phyloP scores from a whole-genome alignment of 2,329 filamentous ascomycete genomes.

The Fusarium sp. region DNA sequence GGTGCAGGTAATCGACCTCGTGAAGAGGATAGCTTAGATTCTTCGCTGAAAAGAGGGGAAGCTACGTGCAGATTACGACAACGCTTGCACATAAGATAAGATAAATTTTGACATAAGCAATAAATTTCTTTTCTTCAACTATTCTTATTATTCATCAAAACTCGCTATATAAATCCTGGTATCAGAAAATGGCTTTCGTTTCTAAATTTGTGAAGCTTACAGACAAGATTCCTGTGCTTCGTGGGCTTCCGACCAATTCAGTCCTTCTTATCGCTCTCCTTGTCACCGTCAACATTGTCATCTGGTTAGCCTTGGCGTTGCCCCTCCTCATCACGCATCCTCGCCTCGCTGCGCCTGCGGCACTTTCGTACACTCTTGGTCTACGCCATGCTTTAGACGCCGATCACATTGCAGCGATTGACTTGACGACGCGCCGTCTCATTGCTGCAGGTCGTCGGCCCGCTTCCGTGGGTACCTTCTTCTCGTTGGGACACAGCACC shows the following conservation, averaged over 20 bases:
- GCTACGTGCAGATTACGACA: too few relatives aligned
- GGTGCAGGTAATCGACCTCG: too few relatives aligned
- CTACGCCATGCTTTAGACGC: constrained; percentile 96
- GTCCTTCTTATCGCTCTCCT: not conserved
- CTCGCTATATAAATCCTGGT: not conserved
- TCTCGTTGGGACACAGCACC: constrained; percentile 92
- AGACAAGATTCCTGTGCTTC: not conserved
- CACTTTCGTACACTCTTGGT: constrained; percentile 88
- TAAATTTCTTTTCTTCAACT: too few relatives aligned
- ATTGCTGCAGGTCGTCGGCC: constrained; percentile 87
- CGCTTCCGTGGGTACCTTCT: constrained; percentile 93
- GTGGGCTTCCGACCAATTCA: not conserved
- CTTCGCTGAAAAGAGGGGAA: too few relatives aligned
- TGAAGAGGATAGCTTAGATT: too few relatives aligned
- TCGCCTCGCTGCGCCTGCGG: constrained; percentile 65
- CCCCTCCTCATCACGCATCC: not conserved
- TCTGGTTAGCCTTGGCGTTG: not conserved
- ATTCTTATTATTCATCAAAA: not conserved
- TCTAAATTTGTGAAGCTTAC: not conserved
- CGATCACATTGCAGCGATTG: constrained; percentile 89
- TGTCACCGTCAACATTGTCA: not conserved
- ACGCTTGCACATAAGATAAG: too few relatives aligned
- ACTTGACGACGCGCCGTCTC: constrained; percentile 91
- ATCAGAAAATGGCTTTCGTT: not conserved
- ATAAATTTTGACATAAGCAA: too few relatives aligned